Base-by-base conservation (phyloP, 257 asterid genomes). In the Jaltomata sinuosa region DNA sequence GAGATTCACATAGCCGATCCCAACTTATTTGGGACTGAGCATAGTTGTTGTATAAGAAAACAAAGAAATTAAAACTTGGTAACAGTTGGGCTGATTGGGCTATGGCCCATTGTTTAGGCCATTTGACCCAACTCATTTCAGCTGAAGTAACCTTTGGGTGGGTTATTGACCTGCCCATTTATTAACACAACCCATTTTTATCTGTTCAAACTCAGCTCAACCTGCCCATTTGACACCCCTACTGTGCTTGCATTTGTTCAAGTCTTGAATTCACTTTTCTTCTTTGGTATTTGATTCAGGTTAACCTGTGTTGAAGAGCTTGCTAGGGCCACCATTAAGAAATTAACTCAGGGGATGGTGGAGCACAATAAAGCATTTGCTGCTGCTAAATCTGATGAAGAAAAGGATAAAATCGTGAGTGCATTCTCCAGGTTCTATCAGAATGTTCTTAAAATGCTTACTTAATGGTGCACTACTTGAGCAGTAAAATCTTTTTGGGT, bases 231-330 rank as follows among this genome's bases (percentile, higher is more conserved):
- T 36, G 77, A 68, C 77, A 34, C 49, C 49, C 49, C 29, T 68
- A 76, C 4, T 16, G 16, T 47, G 81, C 16, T 15, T 47, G 16
- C 61, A 47, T 45, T 76, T 40, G 8, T 15, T 29, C 3, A 45
- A 45, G 59, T 25, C 81, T 14, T 25, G 77, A 49, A 65, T 72
- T 49, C 34, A 67, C 27, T 65, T 4, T 3, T 62, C 52, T 49
- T 31, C 22, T 50, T 55, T 80, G 84, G 83, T 81, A 84, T 71
- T 47, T 83, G 69, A 53, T 61, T 55, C 92, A 95, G 99, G 84
- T 88, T 95, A 89, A 92, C 82, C 53, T 91, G 94, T 87, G 97
- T 91, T 82, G 97, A 95, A 90, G 98, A 95, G 87, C 89, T 93
- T 85, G 90, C 94, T 31, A 92, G 92, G 88, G 96, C 91, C 86